Evolutionary conservation across 148 eudicot genomes (phyloP).

Genomic region (Mesembryanthemum crystallinum): DNA sequence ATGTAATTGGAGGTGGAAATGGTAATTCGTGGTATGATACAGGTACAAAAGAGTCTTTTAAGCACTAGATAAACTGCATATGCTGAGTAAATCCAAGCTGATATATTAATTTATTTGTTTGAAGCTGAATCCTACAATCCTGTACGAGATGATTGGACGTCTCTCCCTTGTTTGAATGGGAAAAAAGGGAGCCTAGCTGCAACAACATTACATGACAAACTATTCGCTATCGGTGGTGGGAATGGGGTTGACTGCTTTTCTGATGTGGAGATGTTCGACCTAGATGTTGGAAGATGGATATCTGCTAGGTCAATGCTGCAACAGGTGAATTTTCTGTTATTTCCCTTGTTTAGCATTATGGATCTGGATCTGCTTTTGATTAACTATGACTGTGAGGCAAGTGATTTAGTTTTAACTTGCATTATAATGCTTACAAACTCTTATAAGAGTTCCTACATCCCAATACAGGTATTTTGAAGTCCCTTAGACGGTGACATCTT

Average conservation of each 20-base stretch:
- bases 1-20: constrained; percentile 65
- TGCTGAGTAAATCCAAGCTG: neutral
- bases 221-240: constrained; percentile 87
- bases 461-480: neutral
- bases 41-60: constrained; percentile 42
- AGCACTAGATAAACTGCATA: constrained; percentile 12
- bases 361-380: constrained; percentile 2
- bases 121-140: constrained; percentile 71
- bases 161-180: constrained; percentile 46
- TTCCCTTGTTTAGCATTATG: neutral
- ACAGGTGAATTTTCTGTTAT: constrained; percentile 44
- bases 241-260: constrained; percentile 56
- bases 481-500: neutral
- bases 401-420: constrained; percentile 10
- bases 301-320: constrained; percentile 65
- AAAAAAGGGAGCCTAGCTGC: constrained; percentile 71
- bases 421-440: neutral
- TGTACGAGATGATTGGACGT: constrained; percentile 50
- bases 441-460: neutral
- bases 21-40: constrained; percentile 54
- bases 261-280: constrained; percentile 78
- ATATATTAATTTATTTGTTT: constrained; percentile 30
- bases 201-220: constrained; percentile 49
- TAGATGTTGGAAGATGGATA: constrained; percentile 76
- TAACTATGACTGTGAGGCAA: neutral